Evolutionary conservation across 352 stramenopile species (phyloP), one percentile per base, ranked within the genome.

Genomic region (Globisporangium perplexum): DNA sequence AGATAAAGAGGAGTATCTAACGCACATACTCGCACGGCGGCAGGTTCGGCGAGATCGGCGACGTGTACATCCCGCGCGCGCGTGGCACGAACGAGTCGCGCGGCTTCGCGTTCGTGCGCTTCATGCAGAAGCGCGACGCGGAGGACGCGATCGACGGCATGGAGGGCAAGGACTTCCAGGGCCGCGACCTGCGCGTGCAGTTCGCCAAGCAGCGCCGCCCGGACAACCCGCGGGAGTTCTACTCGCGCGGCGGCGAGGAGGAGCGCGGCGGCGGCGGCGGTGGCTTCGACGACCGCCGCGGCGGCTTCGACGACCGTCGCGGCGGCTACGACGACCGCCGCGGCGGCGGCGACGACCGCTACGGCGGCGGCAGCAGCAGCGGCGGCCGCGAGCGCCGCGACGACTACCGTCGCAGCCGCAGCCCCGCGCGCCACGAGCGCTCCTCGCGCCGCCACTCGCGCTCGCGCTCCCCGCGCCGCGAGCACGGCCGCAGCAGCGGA

Each of bases 31-130:
- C 17, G 4, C 44, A 0, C 45, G 10, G 2, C 30, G 10, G 47
- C 31, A 82, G 65, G 55, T 76, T 69, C 51, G 75, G 83, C 28
- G 83, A 93, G 50, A 83, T 93, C 62, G 78, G 83, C 7, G 83
- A 93, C 55, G 77, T 90, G 45, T 90, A 93, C 72, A 90, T 93
- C 55, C 82, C 83, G 20, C 81, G 81, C 50, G 76, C 83, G 26
- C 77, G 81, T 48, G 63, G 64, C 44, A 86, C 83, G 42, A 89
- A 78, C 54, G 88, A 95, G 65, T 86, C 80, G 59, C 74, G 74
- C 49, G 79, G 79, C 18, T 94, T 90, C 46, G 84, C 83, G 38
- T 97, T 97, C 66, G 87, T 97, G 42, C 79, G 84, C 12, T 97
- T 91, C 63, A 56, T 93, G 59, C 73, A 94, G 61, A 90, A 92